phyloP scores from a whole-genome alignment of 108 stramenopile species.

The Cyclotella cryptica region DNA sequence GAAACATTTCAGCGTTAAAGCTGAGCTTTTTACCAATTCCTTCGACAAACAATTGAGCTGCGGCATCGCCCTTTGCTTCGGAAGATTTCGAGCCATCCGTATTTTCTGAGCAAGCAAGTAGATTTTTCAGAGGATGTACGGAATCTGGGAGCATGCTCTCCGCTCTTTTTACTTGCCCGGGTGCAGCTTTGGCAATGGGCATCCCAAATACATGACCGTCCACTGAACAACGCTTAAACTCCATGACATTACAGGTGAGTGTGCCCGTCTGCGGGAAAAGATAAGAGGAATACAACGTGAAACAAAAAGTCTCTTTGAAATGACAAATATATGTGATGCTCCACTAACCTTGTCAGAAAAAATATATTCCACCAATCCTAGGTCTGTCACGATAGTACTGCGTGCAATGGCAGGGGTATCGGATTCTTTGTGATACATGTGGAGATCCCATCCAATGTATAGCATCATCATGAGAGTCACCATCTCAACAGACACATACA shows the following conservation, averaged over 20 bases:
- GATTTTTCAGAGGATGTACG: constrained; percentile 59
- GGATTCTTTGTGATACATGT: constrained; percentile 92
- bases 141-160: constrained; percentile 35
- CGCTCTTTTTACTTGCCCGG: constrained; percentile 17
- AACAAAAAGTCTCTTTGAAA: not conserved
- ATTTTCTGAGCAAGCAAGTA: constrained; percentile 60
- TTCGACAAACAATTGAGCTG: not conserved
- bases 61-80: constrained; percentile 12
- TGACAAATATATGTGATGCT: not conserved
- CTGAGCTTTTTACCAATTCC: constrained; percentile 44
- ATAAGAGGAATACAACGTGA: not conserved
- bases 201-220: constrained; percentile 89
- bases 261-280: constrained; percentile 79
- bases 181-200: constrained; percentile 71
- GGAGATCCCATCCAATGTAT: constrained; percentile 82
- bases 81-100: not conserved
- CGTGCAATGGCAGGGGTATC: constrained; percentile 88
- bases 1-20: constrained; percentile 91
- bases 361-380: constrained; percentile 94
- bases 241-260: constrained; percentile 97
- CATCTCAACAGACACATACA: constrained; percentile 91
- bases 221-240: constrained; percentile 95
- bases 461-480: constrained; percentile 73
- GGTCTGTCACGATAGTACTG: constrained; percentile 89
- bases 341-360: constrained; percentile 86